Percentiles rank a stretch among this genome's conserved stretches.
phyloP scores from a whole-genome alignment of 2,329 filamentous ascomycete species.

The Nigrospora sphaerica region DNA sequence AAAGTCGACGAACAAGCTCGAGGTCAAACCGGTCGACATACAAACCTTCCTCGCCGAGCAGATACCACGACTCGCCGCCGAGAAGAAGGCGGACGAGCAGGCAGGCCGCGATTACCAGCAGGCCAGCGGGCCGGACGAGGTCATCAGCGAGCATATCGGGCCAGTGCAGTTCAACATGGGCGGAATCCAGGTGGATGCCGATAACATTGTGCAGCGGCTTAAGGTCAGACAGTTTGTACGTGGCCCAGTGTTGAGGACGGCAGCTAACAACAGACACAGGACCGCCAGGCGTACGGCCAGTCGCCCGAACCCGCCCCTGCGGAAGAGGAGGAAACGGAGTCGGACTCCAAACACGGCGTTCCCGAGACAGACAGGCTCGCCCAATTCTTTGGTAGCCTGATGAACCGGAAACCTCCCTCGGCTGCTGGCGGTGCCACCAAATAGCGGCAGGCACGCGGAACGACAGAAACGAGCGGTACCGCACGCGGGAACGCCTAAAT shows the following conservation, averaged over 20 bases:
- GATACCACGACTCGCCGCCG: constrained; percentile 65
- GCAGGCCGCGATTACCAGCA: constrained; percentile 25
- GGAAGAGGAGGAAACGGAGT: constrained; percentile 26
- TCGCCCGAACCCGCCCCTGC: constrained; percentile 35
- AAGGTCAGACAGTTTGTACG: constrained; percentile 53
- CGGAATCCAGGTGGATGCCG: constrained; percentile 90
- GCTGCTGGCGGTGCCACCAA: constrained; percentile 13
- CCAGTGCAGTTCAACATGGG: constrained; percentile 98
- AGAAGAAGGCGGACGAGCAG: constrained; percentile 46
- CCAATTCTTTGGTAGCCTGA: constrained; percentile 52
- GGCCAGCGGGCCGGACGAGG: constrained; percentile 26
- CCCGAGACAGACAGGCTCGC: constrained; percentile 50
- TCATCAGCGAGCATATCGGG: constrained; percentile 74
- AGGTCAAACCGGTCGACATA: constrained; percentile 64
- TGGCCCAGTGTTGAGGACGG: background rate
- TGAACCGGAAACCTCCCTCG: constrained; percentile 41
- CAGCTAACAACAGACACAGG: constrained; percentile 30
- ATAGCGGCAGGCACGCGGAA: too few species aligned
- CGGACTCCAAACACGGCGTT: constrained; percentile 20
- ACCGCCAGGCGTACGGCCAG: constrained; percentile 47
- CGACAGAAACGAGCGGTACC: too few species aligned
- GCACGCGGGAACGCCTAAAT: too few species aligned
- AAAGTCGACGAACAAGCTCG: constrained; percentile 38
- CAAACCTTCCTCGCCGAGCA: constrained; percentile 74
- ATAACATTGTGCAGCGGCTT: constrained; percentile 82